A percentile compares a stretch with the other conserved stretches of the same genome.
phyloP scores from a whole-genome alignment of 495 filamentous ascomycete species.

The Zalerion maritima region DNA sequence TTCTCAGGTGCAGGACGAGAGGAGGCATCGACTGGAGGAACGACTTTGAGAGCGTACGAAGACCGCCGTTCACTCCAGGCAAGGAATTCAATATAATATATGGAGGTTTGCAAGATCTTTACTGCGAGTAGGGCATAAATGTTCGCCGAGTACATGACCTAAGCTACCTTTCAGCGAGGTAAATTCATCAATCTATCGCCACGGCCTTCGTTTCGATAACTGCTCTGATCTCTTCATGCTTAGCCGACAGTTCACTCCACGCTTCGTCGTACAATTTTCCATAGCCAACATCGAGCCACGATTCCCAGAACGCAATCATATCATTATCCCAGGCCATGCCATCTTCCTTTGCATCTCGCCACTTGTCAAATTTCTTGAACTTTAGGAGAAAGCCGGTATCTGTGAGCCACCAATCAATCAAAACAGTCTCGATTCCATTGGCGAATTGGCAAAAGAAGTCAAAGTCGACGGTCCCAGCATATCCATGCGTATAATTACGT shows the following conservation, averaged over 20 bases:
- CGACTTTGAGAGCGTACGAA: no score
- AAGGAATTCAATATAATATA: no score
- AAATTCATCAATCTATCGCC: conserved; percentile 8
- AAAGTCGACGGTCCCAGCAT: conserved; percentile 10
- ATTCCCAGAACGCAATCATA: conserved; percentile 8
- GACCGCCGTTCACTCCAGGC: no score
- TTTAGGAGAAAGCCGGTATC: conserved; percentile 10
- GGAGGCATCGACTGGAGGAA: no score
- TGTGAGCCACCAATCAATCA: conserved; percentile 10
- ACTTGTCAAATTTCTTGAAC: conserved; percentile 7
- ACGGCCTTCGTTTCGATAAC: conserved; percentile 7
- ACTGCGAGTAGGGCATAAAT: no score
- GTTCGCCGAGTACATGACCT: no score
- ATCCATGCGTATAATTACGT: conserved; percentile 5
- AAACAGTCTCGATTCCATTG: conserved; percentile 8
- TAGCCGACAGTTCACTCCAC: conserved; percentile 5
- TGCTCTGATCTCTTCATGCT: conserved; percentile 7
- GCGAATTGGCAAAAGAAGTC: conserved; percentile 9
- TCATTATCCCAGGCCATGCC: conserved; percentile 7
- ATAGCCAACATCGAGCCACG: conserved; percentile 7
- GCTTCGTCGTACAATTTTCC: conserved; percentile 5
- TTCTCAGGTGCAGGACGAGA: no score
- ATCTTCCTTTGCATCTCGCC: conserved; percentile 7
- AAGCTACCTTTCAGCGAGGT: no score
- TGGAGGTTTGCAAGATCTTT: no score